Evolutionary conservation across 768 basidiomycete genomes (phyloP).

Genomic region (Boletus rubroflammeus): DNA sequence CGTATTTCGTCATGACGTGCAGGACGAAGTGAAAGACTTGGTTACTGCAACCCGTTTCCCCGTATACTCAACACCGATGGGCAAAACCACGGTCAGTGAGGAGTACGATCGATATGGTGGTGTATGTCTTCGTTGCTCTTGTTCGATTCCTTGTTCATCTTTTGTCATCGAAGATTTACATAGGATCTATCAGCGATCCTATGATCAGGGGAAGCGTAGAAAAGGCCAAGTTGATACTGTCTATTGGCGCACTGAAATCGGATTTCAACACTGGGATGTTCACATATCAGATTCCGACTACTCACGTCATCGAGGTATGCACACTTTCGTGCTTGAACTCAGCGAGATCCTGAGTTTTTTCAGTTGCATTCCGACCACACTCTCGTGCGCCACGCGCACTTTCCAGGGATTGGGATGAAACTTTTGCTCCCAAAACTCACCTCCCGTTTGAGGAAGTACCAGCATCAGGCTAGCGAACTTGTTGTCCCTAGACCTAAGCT

Average conservation of each 20-base stretch:
- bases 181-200: slow-evolving; percentile 67
- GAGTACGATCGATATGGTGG: slow-evolving; percentile 73
- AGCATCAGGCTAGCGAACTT: slow-evolving; percentile 38
- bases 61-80: slow-evolving; percentile 77
- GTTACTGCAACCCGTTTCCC: slow-evolving; percentile 63
- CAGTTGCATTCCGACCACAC: slow-evolving; percentile 78
- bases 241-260: slow-evolving; percentile 63
- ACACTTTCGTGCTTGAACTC: not conserved
- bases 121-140: slow-evolving; percentile 40
- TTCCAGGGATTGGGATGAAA: slow-evolving; percentile 72
- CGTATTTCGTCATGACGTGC: slow-evolving; percentile 65
- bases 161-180: slow-evolving; percentile 54
- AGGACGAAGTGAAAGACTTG: slow-evolving; percentile 59
- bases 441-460: slow-evolving; percentile 44
- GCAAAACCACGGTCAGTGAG: slow-evolving; percentile 75
- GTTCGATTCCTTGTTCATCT: not conserved
- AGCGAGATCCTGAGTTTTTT: not conserved
- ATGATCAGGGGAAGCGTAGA: slow-evolving; percentile 71
- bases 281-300: slow-evolving; percentile 63
- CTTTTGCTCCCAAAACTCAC: slow-evolving; percentile 70
- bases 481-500: slow-evolving; percentile 41
- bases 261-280: slow-evolving; percentile 92
- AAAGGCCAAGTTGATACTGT: slow-evolving; percentile 68
- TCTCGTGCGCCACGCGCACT: slow-evolving; percentile 60
- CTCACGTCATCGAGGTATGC: slow-evolving; percentile 59